Base-by-base conservation (phyloP, 768 basidiomycete genomes). In the Podaxis sp. region DNA sequence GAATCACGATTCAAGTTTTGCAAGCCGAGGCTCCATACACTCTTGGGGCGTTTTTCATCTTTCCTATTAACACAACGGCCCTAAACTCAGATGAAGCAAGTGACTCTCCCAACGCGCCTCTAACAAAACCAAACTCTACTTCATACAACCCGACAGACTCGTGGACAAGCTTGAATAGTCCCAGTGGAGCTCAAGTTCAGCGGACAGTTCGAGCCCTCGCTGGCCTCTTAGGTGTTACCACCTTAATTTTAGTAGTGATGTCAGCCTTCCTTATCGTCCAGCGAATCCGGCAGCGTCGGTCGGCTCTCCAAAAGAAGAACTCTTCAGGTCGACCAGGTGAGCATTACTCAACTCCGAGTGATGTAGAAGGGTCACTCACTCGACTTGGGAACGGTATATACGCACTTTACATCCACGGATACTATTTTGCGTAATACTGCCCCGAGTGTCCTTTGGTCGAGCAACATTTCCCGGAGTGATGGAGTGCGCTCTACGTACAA, bases 41-140 rank as follows among this genome's bases (percentile, higher is more conserved):
- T 3, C 59, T 83, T 13, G 71, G 77, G 32, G 70, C 70, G 28
- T 76, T 81, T 59, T 73, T 76, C 61, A 66, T 82, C 5, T 68
- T 70, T 38, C 74, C 78, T 1, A 63, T 51, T 27, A 38, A 51
- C 28, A 50, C 25, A 16, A 38, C 59, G 21, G 7, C 61, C 27
- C 6, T 56, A 38, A 35, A 51, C 9, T 27, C 58, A 36, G 59
- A 32, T 25, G 46, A 16, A 55, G 54, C 52, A 53, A 11, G 16
- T 40, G 9, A 32, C 11, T 47, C 44, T 16, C 18, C 18, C 16
- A 42, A 44, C 21, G 9, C 14, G n/a, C 21, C 48, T 62, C 44
- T 57, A 3, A 1, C 47, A 23, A 48, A 4, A 52, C 47, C 65
- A 65, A 56, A 64, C 62, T 25, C 66, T 62, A 35, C 68, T 59